Conservation (phyloP, 2,329 filamentous ascomycete genomes). For the Xylaria sp. region DNA sequence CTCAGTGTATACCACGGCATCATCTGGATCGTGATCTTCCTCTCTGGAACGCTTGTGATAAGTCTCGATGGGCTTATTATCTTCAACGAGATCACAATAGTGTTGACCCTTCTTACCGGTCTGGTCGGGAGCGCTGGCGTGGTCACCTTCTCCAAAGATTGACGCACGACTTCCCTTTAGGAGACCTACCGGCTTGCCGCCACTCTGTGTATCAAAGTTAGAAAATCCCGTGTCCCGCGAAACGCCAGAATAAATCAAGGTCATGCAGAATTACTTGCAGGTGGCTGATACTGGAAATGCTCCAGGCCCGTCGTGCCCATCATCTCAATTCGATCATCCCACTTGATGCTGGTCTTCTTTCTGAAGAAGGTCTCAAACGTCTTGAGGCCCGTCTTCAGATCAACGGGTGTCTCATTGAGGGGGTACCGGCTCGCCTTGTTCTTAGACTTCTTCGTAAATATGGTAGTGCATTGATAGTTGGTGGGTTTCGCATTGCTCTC, state of each 20-base stretch:
- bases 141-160: neutral
- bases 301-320: slow-evolving; percentile 48
- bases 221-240: neutral
- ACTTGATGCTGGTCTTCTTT: slow-evolving; percentile 66
- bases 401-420: slow-evolving; percentile 52
- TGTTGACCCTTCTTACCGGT: neutral
- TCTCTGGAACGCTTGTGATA: slow-evolving; percentile 11
- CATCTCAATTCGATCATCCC: slow-evolving; percentile 63
- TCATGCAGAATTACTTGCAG: slow-evolving; percentile 51
- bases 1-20: neutral
- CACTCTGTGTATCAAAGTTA: slow-evolving; percentile 43
- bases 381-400: slow-evolving; percentile 57
- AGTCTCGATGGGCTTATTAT: neutral
- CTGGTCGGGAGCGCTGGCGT: neutral
- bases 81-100: neutral
- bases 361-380: slow-evolving; percentile 68
- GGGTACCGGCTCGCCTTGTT: slow-evolving; percentile 52
- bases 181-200: slow-evolving; percentile 53
- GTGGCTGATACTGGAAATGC: slow-evolving; percentile 59
- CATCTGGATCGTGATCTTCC: neutral
- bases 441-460: slow-evolving; percentile 57
- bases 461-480: slow-evolving; percentile 69
- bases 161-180: slow-evolving; percentile 2
- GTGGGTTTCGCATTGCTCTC: slow-evolving; percentile 69
- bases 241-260: neutral